Percentiles rank a stretch among this genome's conserved stretches.
Evolutionary conservation across 305 asterid genomes (phyloP).

Genomic region (Rubia balearica): DNA sequence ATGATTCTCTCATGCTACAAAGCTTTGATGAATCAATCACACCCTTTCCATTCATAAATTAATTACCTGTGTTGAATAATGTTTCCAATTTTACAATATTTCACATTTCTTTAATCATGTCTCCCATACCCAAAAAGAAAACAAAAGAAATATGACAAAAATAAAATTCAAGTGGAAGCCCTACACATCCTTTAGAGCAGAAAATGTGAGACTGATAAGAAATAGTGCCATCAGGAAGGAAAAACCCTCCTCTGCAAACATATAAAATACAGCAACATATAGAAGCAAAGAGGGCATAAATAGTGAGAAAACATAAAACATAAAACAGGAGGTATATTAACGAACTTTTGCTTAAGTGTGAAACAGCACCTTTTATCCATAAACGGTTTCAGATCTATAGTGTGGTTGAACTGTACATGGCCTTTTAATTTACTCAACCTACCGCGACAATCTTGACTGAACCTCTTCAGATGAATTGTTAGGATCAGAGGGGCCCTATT

Average conservation of each 20-base stretch:
- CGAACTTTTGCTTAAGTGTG: neutral
- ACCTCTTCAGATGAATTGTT: slow-evolving; percentile 83
- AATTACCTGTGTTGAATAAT: no score
- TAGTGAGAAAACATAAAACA: neutral
- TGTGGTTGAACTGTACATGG: slow-evolving; percentile 63
- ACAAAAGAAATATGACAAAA: no score
- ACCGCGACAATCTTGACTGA: slow-evolving; percentile 81
- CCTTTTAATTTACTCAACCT: slow-evolving; percentile 85
- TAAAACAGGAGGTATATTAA: neutral
- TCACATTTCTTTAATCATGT: no score
- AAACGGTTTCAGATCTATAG: slow-evolving; percentile 62
- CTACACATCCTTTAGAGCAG: no score
- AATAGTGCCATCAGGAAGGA: neutral
- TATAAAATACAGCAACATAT: neutral
- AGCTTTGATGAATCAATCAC: no score
- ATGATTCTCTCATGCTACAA: no score
- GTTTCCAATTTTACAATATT: no score
- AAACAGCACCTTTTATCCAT: slow-evolving; percentile 62
- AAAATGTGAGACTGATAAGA: neutral
- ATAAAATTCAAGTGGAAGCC: no score
- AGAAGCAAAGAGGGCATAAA: neutral
- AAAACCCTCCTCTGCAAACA: neutral
- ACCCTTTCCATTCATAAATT: no score
- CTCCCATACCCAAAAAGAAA: no score
- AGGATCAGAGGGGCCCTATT: slow-evolving; percentile 66